phyloP scores from a whole-genome alignment of 371 early-diverging fungal genomes.

The Umbelopsis sp. region DNA sequence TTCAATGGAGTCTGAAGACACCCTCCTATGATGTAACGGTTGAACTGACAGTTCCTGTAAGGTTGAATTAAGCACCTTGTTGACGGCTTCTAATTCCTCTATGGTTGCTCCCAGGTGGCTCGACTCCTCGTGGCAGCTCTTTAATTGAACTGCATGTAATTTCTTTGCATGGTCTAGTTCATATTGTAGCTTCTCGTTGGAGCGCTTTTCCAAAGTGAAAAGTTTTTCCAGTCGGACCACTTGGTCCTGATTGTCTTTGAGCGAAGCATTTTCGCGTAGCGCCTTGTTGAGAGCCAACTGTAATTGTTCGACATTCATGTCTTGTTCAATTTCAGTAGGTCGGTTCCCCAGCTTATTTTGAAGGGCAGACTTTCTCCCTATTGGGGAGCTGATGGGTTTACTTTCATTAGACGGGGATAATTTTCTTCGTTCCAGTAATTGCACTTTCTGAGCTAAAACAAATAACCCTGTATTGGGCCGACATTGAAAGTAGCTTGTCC shows the following conservation, averaged over 20 bases:
- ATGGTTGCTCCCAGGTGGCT: not conserved
- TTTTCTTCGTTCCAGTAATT: constrained; percentile 8
- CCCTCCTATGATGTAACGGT: not conserved
- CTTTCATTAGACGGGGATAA: constrained; percentile 8
- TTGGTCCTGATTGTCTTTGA: constrained; percentile 9
- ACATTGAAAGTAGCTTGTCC: constrained; percentile 1
- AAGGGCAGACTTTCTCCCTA: not conserved
- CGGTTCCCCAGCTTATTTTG: not conserved
- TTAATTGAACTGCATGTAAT: not conserved
- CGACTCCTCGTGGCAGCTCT: not conserved
- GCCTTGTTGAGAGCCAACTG: not conserved
- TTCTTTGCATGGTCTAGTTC: not conserved
- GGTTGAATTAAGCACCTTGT: constrained; percentile 5
- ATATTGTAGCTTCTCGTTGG: not conserved
- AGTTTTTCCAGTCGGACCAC: constrained; percentile 12
- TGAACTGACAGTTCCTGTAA: not conserved
- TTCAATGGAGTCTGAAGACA: not conserved
- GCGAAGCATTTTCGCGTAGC: not conserved
- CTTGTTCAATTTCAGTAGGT: not conserved
- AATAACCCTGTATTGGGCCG: not conserved
- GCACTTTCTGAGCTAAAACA: constrained; percentile 8
- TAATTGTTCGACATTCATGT: not conserved
- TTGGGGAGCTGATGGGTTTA: not conserved
- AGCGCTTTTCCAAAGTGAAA: not conserved
- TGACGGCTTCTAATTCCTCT: constrained; percentile 6